Conservation (phyloP, 2,329 filamentous ascomycete genomes). For the Alternaria alternata region DNA sequence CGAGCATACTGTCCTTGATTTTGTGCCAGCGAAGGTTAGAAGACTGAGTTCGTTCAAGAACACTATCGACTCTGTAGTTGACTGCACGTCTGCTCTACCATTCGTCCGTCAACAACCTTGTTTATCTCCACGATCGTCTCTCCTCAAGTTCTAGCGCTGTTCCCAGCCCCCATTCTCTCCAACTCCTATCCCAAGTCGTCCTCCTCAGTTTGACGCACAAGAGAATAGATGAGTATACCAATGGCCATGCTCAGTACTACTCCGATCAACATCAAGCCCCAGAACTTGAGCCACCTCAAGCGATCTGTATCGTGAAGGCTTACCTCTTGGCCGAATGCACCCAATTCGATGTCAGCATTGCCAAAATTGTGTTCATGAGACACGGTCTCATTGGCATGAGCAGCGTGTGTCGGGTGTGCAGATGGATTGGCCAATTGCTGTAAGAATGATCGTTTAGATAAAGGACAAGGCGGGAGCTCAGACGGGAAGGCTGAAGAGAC, state of each 20-base stretch:
- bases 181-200: background rate
- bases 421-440: background rate
- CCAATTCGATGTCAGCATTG: slow-evolving; percentile 1
- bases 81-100: background rate
- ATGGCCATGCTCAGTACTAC: background rate
- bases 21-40: background rate
- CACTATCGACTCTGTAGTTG: background rate
- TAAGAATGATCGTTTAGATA: background rate
- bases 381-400: background rate
- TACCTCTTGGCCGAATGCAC: too few relatives aligned
- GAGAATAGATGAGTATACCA: background rate
- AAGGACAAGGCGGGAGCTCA: background rate
- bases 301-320: too few relatives aligned
- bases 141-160: background rate
- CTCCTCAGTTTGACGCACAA: background rate
- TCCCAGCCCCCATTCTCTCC: too few relatives aligned
- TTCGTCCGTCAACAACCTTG: too few relatives aligned
- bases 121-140: background rate
- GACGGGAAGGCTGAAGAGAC: background rate
- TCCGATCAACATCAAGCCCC: background rate
- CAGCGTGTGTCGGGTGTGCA: background rate
- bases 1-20: background rate
- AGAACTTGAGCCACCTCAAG: background rate
- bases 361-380: background rate
- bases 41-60: background rate